phyloP scores from a whole-genome alignment of 768 basidiomycete genomes.

The Multifurca ochricompacta region DNA sequence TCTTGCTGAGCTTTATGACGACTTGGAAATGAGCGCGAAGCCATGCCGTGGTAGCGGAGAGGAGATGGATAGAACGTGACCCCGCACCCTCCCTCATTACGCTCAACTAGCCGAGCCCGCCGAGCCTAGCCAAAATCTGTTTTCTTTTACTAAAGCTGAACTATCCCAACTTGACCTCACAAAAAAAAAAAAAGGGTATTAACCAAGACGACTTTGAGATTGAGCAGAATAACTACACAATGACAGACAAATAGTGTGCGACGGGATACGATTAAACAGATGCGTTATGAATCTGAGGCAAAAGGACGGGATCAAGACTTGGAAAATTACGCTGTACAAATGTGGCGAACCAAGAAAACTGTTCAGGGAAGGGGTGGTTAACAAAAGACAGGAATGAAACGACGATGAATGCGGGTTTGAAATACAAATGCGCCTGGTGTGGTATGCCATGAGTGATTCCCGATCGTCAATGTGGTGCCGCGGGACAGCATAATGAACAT shows the following conservation, averaged over 20 bases:
- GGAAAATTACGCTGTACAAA: conserved; percentile 29
- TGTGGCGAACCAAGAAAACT: conserved; percentile 27
- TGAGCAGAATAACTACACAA: conserved; percentile 59
- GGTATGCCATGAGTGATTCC: conserved; percentile 30
- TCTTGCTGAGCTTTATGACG: conserved; percentile 60
- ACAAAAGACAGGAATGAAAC: conserved; percentile 29
- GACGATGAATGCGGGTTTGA: conserved; percentile 27
- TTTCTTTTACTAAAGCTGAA: neutral
- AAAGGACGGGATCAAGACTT: conserved; percentile 24
- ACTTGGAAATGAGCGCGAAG: conserved; percentile 44
- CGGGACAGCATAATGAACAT: conserved; percentile 25
- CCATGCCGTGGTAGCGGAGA: conserved; percentile 30
- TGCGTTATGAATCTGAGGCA: conserved; percentile 30
- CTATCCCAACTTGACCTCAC: neutral
- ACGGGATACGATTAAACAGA: conserved; percentile 58
- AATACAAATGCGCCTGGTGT: conserved; percentile 34
- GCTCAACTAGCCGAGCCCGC: too few relatives aligned
- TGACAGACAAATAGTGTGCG: conserved; percentile 60
- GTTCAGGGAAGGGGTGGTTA: conserved; percentile 22
- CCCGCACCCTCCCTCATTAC: too few relatives aligned
- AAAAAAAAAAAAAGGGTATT: neutral
- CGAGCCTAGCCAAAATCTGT: too few relatives aligned
- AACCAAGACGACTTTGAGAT: conserved; percentile 23
- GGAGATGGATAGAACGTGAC: neutral
- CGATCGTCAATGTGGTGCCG: conserved; percentile 21